A percentile compares a stretch with the other conserved stretches of the same genome.
These are phyloP conservation scores for Physcia stellaris DNA, from an alignment of 495 filamentous ascomycete genomes.

Conservation along the genomic window DNA sequence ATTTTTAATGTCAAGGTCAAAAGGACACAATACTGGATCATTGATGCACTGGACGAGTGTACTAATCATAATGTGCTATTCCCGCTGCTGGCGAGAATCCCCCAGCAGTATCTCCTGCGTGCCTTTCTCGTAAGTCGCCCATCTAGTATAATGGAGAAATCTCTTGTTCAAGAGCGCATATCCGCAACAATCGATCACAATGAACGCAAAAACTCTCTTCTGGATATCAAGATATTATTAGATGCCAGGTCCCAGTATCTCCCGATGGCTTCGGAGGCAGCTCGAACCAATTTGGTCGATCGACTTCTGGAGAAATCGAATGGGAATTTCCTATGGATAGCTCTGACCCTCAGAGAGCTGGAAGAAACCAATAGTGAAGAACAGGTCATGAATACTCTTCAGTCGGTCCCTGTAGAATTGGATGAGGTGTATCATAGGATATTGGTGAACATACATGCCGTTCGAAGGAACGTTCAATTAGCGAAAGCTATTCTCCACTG, in stretches of 20 bases:
- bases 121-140: conserved; percentile 24
- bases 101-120: conserved; percentile 13
- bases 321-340: conserved; percentile 26
- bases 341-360: conserved; percentile 21
- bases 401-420: conserved; percentile 25
- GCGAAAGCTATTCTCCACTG: conserved; percentile 20
- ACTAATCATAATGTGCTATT: conserved; percentile 10
- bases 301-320: conserved; percentile 21
- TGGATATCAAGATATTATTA: conserved; percentile 15
- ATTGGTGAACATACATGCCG: conserved; percentile 13
- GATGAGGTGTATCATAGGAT: conserved; percentile 18
- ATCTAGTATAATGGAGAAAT: conserved; percentile 12
- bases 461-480: conserved; percentile 12
- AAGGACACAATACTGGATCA: conserved; percentile 25
- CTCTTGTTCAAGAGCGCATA: conserved; percentile 19
- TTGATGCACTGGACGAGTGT: conserved; percentile 32
- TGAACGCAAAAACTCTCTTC: conserved; percentile 18
- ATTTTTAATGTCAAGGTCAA: conserved; percentile 1
- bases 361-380: conserved; percentile 12
- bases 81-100: conserved; percentile 12
- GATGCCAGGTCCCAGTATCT: conserved; percentile 20
- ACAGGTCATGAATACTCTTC: conserved; percentile 17
- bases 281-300: conserved; percentile 11
- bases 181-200: conserved; percentile 22
- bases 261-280: no score